phyloP scores from a whole-genome alignment of 2,329 filamentous ascomycete species.

The Biscogniauxia mediterranea region DNA sequence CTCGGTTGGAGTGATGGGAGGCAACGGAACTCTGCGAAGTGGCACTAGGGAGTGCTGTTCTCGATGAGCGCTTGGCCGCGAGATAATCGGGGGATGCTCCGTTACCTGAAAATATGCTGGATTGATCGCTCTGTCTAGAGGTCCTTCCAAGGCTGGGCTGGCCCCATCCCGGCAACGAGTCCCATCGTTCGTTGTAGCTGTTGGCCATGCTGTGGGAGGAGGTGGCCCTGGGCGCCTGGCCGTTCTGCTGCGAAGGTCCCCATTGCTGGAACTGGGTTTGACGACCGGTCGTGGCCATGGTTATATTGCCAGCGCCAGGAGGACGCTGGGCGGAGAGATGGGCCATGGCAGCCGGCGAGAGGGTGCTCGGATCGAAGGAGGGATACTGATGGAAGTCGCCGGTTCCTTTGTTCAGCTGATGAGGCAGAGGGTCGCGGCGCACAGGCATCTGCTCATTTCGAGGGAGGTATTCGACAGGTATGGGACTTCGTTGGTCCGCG shows the following conservation, averaged over 20 bases:
- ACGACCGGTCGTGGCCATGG: slow-evolving; percentile 70
- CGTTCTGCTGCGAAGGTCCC: slow-evolving; percentile 45
- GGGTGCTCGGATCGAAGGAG: slow-evolving; percentile 57
- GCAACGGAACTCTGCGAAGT: slow-evolving; percentile 56
- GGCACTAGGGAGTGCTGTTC: slow-evolving; percentile 51
- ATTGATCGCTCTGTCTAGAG: slow-evolving; percentile 44
- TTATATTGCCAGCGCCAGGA: slow-evolving; percentile 59
- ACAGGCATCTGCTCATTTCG: slow-evolving; percentile 61
- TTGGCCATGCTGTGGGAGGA: slow-evolving; percentile 41
- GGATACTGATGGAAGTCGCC: slow-evolving; percentile 90
- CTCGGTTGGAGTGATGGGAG: slow-evolving; percentile 48
- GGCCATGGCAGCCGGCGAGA: slow-evolving; percentile 48
- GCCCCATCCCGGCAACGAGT: slow-evolving; percentile 43
- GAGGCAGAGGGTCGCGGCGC: slow-evolving; percentile 72
- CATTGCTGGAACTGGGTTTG: slow-evolving; percentile 77
- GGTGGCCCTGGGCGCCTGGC: slow-evolving; percentile 45
- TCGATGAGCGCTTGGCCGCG: slow-evolving; percentile 46
- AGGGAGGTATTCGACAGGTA: slow-evolving; percentile 71
- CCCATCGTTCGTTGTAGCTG: slow-evolving; percentile 59
- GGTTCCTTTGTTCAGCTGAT: slow-evolving; percentile 76
- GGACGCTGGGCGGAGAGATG: slow-evolving; percentile 62
- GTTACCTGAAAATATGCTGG: slow-evolving; percentile 58
- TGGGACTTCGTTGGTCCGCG: slow-evolving; percentile 65
- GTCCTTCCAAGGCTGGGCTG: slow-evolving; percentile 24
- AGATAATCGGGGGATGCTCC: slow-evolving; percentile 41